These are phyloP conservation scores for Pseudomicrostroma phylloplanum DNA, from an alignment of 1,284 basidiomycete species.

Conservation along the genomic window DNA sequence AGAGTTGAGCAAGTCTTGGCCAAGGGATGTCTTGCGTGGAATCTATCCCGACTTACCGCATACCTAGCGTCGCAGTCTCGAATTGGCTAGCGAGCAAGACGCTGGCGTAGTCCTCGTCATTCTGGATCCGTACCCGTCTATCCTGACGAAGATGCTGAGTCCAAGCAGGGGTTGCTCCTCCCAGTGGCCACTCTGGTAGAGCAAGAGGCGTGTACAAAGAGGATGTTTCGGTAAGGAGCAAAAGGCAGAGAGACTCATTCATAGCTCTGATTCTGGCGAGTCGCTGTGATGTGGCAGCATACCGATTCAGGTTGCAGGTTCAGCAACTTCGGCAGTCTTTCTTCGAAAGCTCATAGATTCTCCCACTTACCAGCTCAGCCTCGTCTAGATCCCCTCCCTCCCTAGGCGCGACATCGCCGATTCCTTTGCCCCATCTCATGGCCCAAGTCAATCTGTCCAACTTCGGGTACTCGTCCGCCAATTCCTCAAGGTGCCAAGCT, in stretches of 20 bases:
- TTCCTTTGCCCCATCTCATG: not conserved
- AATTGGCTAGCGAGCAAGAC: slow-evolving; percentile 1
- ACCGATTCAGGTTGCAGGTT: too few relatives aligned
- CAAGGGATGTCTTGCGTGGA: too few relatives aligned
- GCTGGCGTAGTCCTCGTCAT: not conserved
- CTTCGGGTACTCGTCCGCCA: slow-evolving; percentile 6
- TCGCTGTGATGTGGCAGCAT: not conserved
- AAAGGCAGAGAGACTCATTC: not conserved
- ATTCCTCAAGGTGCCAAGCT: not conserved
- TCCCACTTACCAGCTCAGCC: too few relatives aligned
- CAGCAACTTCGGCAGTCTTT: too few relatives aligned
- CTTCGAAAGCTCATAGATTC: too few relatives aligned
- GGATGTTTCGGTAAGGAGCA: not conserved
- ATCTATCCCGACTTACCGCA: not conserved
- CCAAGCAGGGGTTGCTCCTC: not conserved
- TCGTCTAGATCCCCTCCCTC: not conserved
- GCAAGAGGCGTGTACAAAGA: not conserved
- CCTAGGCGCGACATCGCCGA: not conserved
- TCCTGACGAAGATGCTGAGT: not conserved
- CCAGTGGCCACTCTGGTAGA: not conserved
- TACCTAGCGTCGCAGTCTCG: slow-evolving; percentile 3
- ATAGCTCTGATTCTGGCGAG: not conserved
- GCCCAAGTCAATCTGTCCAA: slow-evolving; percentile 1
- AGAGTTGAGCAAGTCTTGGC: too few relatives aligned
- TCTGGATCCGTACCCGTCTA: not conserved